Conservation (phyloP, 73 alveolate species). For the Paramecium tetraurelia region DNA sequence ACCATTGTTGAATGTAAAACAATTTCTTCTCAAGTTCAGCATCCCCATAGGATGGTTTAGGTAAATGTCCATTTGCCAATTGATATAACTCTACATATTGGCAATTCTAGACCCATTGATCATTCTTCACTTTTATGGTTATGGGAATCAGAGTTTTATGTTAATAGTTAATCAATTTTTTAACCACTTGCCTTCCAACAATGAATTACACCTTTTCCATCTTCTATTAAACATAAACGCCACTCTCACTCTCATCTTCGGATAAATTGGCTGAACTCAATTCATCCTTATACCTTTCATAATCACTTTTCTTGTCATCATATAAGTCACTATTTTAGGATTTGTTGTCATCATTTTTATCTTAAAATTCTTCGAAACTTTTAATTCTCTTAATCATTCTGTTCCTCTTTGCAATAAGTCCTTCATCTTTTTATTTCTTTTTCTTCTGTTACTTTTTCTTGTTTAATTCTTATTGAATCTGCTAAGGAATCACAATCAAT, state of each 20-base stretch:
- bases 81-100: background rate
- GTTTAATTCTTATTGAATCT: background rate
- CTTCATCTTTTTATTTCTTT: background rate
- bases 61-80: conserved; percentile 3
- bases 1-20: background rate
- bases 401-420: background rate
- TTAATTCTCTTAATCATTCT: conserved; percentile 32
- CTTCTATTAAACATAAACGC: background rate
- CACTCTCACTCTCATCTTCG: conserved; percentile 39
- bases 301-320: background rate
- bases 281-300: conserved; percentile 15
- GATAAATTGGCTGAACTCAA: background rate
- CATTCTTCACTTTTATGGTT: background rate
- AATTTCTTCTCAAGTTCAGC: background rate
- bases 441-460: background rate
- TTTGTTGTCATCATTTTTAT: background rate
- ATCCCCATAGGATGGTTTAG: background rate
- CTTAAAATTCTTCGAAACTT: background rate
- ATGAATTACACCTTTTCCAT: background rate
- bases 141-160: background rate
- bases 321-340: background rate
- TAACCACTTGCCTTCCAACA: background rate
- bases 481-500: background rate
- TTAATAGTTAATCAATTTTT: background rate
- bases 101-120: background rate